Evolutionary conservation across 2,329 filamentous ascomycete genomes (phyloP).

Genomic region (Sphaerostilbella broomeana): DNA sequence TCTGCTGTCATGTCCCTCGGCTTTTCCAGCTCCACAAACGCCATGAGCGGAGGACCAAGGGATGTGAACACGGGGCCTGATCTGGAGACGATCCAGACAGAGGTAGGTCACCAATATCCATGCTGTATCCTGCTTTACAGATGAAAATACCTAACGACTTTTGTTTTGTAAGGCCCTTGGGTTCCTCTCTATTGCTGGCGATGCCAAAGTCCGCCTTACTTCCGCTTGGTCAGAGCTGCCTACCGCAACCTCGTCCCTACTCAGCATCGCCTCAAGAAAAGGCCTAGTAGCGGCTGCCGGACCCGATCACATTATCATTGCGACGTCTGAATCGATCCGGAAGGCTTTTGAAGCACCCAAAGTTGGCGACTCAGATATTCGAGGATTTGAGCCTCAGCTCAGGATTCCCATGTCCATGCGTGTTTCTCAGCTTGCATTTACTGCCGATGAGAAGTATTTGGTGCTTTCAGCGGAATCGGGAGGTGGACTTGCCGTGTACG

Average conservation of each 20-base stretch:
- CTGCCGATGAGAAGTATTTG: slow-evolving; percentile 78
- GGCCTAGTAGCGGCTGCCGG: slow-evolving; percentile 83
- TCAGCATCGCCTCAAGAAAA: slow-evolving; percentile 73
- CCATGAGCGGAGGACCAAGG: slow-evolving; percentile 36
- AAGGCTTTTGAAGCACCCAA: slow-evolving; percentile 61
- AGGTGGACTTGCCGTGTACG: slow-evolving; percentile 77
- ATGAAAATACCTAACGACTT: too few species aligned
- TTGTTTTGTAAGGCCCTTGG: slow-evolving; percentile 54
- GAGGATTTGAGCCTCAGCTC: slow-evolving; percentile 65
- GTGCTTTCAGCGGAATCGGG: slow-evolving; percentile 75
- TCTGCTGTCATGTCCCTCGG: slow-evolving; percentile 54
- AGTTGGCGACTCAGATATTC: slow-evolving; percentile 56
- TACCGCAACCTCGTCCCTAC: slow-evolving; percentile 68
- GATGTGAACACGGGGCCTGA: slow-evolving; percentile 49
- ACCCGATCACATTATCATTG: slow-evolving; percentile 69
- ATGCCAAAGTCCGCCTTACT: slow-evolving; percentile 76
- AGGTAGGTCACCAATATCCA: slow-evolving; percentile 44
- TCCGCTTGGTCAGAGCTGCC: slow-evolving; percentile 73
- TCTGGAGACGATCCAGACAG: slow-evolving; percentile 72
- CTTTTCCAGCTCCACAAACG: slow-evolving; percentile 45
- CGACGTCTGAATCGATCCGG: slow-evolving; percentile 70
- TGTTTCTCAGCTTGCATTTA: slow-evolving; percentile 85
- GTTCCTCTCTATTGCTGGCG: slow-evolving; percentile 72
- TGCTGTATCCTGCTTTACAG: slow-evolving; percentile 5
- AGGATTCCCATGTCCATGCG: slow-evolving; percentile 66